These are phyloP conservation scores for Ophiosphaerella korrae DNA, from an alignment of 2,329 filamentous ascomycete species.

Conservation along the genomic window DNA sequence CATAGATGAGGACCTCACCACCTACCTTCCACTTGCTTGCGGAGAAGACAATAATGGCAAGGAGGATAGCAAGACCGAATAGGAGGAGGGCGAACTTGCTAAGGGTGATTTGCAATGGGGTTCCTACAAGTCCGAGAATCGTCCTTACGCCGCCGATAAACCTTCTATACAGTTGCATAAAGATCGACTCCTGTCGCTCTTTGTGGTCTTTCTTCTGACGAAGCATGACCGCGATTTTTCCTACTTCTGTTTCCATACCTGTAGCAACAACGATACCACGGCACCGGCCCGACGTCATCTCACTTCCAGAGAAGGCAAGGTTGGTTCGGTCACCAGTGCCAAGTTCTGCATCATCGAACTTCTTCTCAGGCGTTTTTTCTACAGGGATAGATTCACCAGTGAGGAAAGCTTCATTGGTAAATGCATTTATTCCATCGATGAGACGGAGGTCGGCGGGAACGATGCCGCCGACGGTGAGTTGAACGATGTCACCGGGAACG, in stretches of 20 bases:
- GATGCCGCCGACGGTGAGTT: conserved; percentile 61
- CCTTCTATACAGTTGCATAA: conserved; percentile 28
- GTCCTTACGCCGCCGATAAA: conserved; percentile 49
- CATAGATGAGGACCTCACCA: conserved; percentile 55
- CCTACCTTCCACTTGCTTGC: conserved; percentile 58
- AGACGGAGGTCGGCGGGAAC: conserved; percentile 69
- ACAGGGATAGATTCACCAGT: conserved; percentile 76
- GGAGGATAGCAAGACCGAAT: conserved; percentile 74
- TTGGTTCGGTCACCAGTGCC: conserved; percentile 70
- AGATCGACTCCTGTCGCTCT: conserved; percentile 55
- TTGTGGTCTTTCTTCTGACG: conserved; percentile 63
- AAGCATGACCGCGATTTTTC: conserved; percentile 73
- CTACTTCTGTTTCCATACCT: conserved; percentile 77
- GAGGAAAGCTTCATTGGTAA: conserved; percentile 75
- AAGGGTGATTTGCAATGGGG: conserved; percentile 82
- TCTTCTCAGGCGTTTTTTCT: conserved; percentile 64
- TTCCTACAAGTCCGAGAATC: conserved; percentile 73
- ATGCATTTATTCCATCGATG: conserved; percentile 71
- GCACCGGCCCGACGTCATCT: conserved; percentile 72
- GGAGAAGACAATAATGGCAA: conserved; percentile 70
- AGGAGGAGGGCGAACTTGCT: conserved; percentile 83
- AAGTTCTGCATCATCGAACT: conserved; percentile 57
- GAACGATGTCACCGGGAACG: conserved; percentile 48
- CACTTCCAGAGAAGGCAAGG: conserved; percentile 72
- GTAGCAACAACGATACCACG: conserved; percentile 71